Conservation (phyloP, 169 alveolate species). For the Cryptosporidium meleagridis region DNA sequence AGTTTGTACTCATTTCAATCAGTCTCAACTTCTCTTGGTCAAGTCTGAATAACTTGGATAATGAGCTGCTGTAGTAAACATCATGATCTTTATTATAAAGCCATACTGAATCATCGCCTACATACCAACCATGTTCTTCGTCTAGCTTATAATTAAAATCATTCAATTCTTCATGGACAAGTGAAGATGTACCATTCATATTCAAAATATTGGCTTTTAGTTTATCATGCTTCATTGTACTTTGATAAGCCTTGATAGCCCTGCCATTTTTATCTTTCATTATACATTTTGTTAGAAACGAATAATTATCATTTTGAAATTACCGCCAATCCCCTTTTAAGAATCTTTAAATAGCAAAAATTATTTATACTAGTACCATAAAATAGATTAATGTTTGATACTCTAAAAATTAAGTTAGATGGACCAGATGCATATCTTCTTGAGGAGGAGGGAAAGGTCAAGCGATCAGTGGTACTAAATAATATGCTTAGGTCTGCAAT, state of each 20-base stretch:
- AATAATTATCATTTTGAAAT: neutral
- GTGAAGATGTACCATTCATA: neutral
- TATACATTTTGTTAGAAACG: neutral
- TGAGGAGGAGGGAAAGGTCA: slow-evolving; percentile 43
- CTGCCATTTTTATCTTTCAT: neutral
- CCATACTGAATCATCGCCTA: slow-evolving; percentile 21
- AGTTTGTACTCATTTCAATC: slow-evolving; percentile 52
- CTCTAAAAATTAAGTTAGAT: slow-evolving; percentile 12
- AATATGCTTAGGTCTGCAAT: slow-evolving; percentile 35
- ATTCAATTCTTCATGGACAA: neutral
- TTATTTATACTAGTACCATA: neutral
- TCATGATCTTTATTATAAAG: slow-evolving; percentile 38
- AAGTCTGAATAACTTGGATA: slow-evolving; percentile 23
- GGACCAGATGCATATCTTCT: slow-evolving; percentile 72
- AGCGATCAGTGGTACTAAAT: slow-evolving; percentile 20
- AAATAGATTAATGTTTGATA: slow-evolving; percentile 19
- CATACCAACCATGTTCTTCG: slow-evolving; percentile 71
- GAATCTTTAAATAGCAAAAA: slow-evolving; percentile 7
- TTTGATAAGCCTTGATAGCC: neutral
- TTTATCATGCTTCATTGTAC: neutral
- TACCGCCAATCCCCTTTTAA: slow-evolving; percentile 22
- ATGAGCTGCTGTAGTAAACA: slow-evolving; percentile 46
- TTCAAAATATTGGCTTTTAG: neutral
- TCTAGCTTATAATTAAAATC: slow-evolving; percentile 27
- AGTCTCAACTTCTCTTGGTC: slow-evolving; percentile 20